Base-by-base conservation (phyloP, 2,329 filamentous ascomycete species). In the Lasiodiplodia citricola region DNA sequence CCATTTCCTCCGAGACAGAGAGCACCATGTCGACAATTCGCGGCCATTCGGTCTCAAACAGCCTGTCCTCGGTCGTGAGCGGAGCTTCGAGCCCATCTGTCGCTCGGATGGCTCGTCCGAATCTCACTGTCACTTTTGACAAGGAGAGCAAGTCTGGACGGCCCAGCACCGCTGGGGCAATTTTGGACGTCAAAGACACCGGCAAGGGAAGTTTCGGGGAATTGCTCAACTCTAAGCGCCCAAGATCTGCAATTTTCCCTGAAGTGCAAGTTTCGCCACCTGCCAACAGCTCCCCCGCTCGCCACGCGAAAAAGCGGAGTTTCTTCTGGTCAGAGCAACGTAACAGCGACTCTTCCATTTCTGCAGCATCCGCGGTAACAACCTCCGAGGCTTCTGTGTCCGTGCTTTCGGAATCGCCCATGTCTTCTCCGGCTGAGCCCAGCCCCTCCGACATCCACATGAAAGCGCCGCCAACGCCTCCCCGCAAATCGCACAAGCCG, bases 1-100 rank as follows among this genome's bases (percentile, higher is more conserved):
- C 94, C 23, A 89, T 96, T 16, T 97, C 93, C 1, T 94, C 90
- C 23, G 93, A 96, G 77, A 93, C 92, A 0, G 91, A 93, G 56
- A 94, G 90, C 75, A 96, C 91, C 2, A 82, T 88, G 66, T 85
- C 85, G 1, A 93, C 92, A 0, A 86, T 90, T 21, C 87, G 89
- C 51, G 88, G 89, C 5, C 92, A 95, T 77, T 92, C 90, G 1
- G 85, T 92, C 41, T 91, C 91, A 31, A 91, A 91, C 68, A 96
- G 92, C 78, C 89, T 96, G 57, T 94, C 92, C 4, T 96, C 92
- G 0, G 84, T 95, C 52, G 83, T 92, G 4, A 92, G 91, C 63
- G 86, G 85, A 14, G 85, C 84, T 13, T 78, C 82, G 21, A 83
- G 81, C 70, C 82, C 83, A 25, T 78, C 79, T 11, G 78, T 81